phyloP scores from a whole-genome alignment of 2,329 filamentous ascomycete genomes.

The Chaetomium olivaceum region DNA sequence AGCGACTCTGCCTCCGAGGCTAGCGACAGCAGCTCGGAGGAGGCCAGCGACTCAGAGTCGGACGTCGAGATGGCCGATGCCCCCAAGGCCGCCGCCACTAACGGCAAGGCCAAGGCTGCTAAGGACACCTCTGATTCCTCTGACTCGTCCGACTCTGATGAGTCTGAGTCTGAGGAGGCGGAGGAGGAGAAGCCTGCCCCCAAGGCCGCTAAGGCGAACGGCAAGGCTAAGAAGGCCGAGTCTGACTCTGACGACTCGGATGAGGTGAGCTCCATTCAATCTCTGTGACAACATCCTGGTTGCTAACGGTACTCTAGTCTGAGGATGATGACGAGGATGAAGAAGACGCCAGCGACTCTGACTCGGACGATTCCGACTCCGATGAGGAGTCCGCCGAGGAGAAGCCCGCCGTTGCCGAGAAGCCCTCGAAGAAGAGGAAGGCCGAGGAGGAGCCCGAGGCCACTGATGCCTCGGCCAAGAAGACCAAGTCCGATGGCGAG shows the following conservation, averaged over 20 bases:
- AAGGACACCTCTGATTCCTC: conserved; percentile 36
- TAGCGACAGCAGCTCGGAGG: conserved; percentile 26
- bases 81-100: conserved; percentile 38
- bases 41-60: conserved; percentile 35
- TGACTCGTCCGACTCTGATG: conserved; percentile 38
- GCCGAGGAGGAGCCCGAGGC: conserved; percentile 51
- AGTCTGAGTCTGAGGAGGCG: conserved; percentile 30
- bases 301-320: conserved; percentile 26
- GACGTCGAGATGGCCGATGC: conserved; percentile 43
- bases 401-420: conserved; percentile 45
- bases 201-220: conserved; percentile 42
- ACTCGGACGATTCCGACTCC: conserved; percentile 39
- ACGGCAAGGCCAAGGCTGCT: conserved; percentile 40
- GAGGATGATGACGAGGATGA: conserved; percentile 41
- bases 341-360: conserved; percentile 39
- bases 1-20: conserved; percentile 34
- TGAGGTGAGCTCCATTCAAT: conserved; percentile 6
- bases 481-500: conserved; percentile 63
- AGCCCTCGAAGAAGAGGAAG: conserved; percentile 66
- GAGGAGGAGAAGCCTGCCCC: conserved; percentile 40
- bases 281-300: conserved; percentile 1
- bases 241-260: conserved; percentile 34
- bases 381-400: conserved; percentile 39
- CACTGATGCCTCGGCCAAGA: conserved; percentile 59
- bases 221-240: conserved; percentile 40